These are phyloP conservation scores for Ustilago nuda DNA, from an alignment of 1,284 basidiomycete genomes.

Conservation along the genomic window DNA sequence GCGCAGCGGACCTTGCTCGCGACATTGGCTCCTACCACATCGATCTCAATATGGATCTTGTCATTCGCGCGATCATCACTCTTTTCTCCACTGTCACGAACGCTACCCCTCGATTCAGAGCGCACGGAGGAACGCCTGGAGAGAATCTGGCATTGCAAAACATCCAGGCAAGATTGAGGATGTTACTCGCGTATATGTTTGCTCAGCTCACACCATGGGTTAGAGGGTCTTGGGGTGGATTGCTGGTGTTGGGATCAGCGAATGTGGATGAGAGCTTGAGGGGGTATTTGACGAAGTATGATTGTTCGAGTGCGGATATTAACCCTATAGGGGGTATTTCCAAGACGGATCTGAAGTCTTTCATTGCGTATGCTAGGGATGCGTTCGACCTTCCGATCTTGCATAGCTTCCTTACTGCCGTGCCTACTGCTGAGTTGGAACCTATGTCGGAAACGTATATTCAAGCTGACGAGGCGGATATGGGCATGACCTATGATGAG, in stretches of 20 bases:
- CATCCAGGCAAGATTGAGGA: constrained; percentile 92
- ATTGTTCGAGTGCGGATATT: constrained; percentile 83
- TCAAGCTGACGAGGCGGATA: constrained; percentile 93
- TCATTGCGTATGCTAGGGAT: constrained; percentile 85
- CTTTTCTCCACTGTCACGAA: constrained; percentile 88
- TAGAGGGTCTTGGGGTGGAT: constrained; percentile 82
- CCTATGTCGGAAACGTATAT: constrained; percentile 93
- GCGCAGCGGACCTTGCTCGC: constrained; percentile 86
- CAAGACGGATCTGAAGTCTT: constrained; percentile 96
- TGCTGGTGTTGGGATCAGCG: constrained; percentile 93
- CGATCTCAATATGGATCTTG: constrained; percentile 94
- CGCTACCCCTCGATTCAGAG: constrained; percentile 83
- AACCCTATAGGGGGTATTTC: constrained; percentile 98
- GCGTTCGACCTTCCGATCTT: constrained; percentile 88
- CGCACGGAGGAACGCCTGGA: constrained; percentile 85
- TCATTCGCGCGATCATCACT: constrained; percentile 84
- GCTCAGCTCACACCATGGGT: constrained; percentile 96
- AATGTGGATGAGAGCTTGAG: constrained; percentile 98
- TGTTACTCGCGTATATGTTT: constrained; percentile 97
- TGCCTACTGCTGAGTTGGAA: constrained; percentile 95
- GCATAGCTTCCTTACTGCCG: constrained; percentile 83
- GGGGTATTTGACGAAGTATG: constrained; percentile 98
- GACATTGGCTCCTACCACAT: constrained; percentile 88
- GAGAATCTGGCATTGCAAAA: constrained; percentile 98
- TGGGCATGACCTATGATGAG: constrained; percentile 98